A percentile compares a stretch with the other conserved stretches of the same genome.
Conservation (phyloP, 192 early-diverging fungal genomes). For the Backusella tuberculispora region DNA sequence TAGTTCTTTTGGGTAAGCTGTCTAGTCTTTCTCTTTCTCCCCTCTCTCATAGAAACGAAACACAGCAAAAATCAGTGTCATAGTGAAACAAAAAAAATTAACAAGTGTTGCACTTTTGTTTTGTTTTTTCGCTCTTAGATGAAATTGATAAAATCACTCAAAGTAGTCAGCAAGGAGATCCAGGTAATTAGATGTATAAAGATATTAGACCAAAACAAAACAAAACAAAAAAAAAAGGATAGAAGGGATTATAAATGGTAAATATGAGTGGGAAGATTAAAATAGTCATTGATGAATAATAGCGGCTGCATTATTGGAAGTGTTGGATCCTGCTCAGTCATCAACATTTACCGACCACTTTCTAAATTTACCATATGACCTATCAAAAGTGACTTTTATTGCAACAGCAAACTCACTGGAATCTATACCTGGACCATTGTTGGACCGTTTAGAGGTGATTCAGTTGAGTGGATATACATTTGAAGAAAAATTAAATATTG, state of each 20-base stretch:
- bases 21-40: neutral
- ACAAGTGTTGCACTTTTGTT: neutral
- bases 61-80: too few relatives aligned
- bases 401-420: constrained; percentile 81
- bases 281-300: too few relatives aligned
- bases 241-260: too few relatives aligned
- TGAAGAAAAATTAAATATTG: constrained; percentile 83
- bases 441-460: constrained; percentile 87
- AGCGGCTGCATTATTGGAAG: constrained; percentile 79
- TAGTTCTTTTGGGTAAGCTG: constrained; percentile 71
- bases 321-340: constrained; percentile 90
- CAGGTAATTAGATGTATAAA: constrained; percentile 29
- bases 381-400: constrained; percentile 76
- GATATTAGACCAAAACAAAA: too few relatives aligned
- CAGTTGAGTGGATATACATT: constrained; percentile 80
- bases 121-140: constrained; percentile 39
- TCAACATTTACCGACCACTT: constrained; percentile 82
- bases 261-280: too few relatives aligned
- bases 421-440: constrained; percentile 75
- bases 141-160: constrained; percentile 82
- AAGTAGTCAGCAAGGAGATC: constrained; percentile 70
- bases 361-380: constrained; percentile 69
- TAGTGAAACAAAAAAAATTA: neutral
- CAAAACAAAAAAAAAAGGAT: too few relatives aligned
- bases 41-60: neutral